phyloP scores from a whole-genome alignment of 2,329 filamentous ascomycete species.

The Trichoderma cornu-damae region DNA sequence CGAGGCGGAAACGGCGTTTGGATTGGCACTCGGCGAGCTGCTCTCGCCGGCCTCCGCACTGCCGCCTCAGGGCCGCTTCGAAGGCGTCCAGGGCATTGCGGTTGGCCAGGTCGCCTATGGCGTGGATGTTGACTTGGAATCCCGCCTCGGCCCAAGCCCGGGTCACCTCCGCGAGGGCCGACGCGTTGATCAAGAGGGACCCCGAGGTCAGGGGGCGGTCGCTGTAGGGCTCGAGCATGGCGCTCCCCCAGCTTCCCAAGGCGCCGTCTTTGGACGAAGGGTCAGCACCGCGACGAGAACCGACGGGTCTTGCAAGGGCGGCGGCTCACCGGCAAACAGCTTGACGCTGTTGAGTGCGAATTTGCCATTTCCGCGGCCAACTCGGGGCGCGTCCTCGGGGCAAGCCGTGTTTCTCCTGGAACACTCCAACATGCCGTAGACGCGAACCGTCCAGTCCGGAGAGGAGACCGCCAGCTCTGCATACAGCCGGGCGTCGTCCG shows the following conservation, averaged over 20 bases:
- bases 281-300: background rate
- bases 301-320: no score
- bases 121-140: slow-evolving; percentile 68
- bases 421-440: slow-evolving; percentile 67
- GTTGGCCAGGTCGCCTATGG: slow-evolving; percentile 66
- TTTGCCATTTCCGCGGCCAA: slow-evolving; percentile 43
- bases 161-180: slow-evolving; percentile 49
- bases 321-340: slow-evolving; percentile 55
- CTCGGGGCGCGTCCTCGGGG: slow-evolving; percentile 42
- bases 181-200: slow-evolving; percentile 62
- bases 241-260: slow-evolving; percentile 65
- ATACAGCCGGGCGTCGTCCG: slow-evolving; percentile 51
- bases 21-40: slow-evolving; percentile 48
- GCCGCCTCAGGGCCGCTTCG: slow-evolving; percentile 47
- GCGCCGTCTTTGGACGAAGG: slow-evolving; percentile 53
- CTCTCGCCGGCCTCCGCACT: slow-evolving; percentile 41
- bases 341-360: slow-evolving; percentile 61
- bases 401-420: slow-evolving; percentile 60
- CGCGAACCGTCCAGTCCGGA: slow-evolving; percentile 54
- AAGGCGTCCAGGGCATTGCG: slow-evolving; percentile 60
- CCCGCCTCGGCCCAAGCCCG: slow-evolving; percentile 54
- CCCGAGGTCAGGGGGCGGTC: slow-evolving; percentile 58
- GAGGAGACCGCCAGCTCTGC: slow-evolving; percentile 44
- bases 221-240: slow-evolving; percentile 64
- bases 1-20: slow-evolving; percentile 59